phyloP scores from a whole-genome alignment of 2,329 filamentous ascomycete species.

The Pseudocercospora eumusae region DNA sequence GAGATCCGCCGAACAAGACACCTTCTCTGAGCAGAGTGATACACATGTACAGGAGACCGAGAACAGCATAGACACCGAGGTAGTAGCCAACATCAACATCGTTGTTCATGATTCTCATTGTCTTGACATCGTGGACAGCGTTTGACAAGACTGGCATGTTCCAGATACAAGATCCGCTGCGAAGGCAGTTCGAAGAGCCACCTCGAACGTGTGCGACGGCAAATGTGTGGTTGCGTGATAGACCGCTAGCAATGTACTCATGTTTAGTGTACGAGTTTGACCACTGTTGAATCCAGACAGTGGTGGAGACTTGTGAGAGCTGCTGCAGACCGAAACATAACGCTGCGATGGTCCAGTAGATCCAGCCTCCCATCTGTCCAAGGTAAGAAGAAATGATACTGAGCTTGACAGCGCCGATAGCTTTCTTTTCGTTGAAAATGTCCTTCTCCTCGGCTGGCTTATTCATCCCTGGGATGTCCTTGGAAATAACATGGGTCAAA shows the following conservation, averaged over 20 bases:
- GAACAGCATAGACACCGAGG: conserved; percentile 74
- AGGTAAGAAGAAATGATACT: conserved; percentile 84
- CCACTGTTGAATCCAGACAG: conserved; percentile 94
- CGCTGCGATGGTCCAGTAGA: conserved; percentile 82
- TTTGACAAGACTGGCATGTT: conserved; percentile 38
- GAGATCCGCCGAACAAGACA: conserved; percentile 88
- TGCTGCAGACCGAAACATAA: conserved; percentile 80
- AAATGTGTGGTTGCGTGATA: conserved; percentile 28
- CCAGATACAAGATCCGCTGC: conserved; percentile 55
- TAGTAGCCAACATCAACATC: conserved; percentile 80
- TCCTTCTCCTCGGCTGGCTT: conserved; percentile 53
- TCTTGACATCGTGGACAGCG: conserved; percentile 23
- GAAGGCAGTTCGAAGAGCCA: conserved; percentile 50
- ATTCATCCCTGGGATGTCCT: conserved; percentile 43
- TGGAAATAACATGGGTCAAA: conserved; percentile 50
- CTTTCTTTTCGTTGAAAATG: conserved; percentile 67
- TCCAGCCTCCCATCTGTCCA: conserved; percentile 89
- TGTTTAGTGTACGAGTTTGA: conserved; percentile 75
- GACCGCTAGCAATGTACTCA: conserved; percentile 41
- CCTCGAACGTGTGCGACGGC: conserved; percentile 47
- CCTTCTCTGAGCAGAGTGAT: conserved; percentile 80
- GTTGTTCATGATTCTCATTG: conserved; percentile 27
- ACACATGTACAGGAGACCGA: conserved; percentile 75
- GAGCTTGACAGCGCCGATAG: conserved; percentile 83
- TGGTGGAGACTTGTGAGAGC: conserved; percentile 80